Percentiles rank a stretch among this genome's conserved stretches.
phyloP scores from a whole-genome alignment of 1,284 basidiomycete genomes.

The Malassezia arunalokei region DNA sequence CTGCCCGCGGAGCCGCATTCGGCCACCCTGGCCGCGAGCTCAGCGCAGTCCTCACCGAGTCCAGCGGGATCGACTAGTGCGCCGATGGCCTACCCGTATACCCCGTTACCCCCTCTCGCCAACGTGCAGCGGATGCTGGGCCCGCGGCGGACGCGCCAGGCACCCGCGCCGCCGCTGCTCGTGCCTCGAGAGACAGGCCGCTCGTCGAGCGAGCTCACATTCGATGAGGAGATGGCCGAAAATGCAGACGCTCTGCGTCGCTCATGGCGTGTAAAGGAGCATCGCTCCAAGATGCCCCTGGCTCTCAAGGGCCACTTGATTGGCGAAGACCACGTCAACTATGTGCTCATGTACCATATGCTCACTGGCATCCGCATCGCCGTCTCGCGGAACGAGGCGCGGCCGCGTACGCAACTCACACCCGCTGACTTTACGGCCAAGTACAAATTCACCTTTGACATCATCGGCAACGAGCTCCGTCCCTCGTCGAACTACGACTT shows the following conservation, averaged over 20 bases:
- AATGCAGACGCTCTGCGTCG: constrained; percentile 35
- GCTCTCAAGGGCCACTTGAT: constrained; percentile 88
- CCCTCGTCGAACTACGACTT: constrained; percentile 92
- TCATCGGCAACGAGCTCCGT: constrained; percentile 90
- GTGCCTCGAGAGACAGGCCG: background rate
- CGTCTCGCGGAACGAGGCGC: constrained; percentile 89
- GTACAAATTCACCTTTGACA: constrained; percentile 95
- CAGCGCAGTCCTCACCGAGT: background rate
- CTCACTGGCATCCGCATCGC: constrained; percentile 92
- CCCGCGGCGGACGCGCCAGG: background rate
- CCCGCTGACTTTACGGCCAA: constrained; percentile 75
- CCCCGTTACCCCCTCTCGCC: background rate
- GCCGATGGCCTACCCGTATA: background rate
- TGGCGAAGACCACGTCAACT: constrained; percentile 92
- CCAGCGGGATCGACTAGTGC: too few species aligned
- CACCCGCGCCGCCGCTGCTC: background rate
- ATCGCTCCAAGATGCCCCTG: constrained; percentile 22
- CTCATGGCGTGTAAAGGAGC: constrained; percentile 34
- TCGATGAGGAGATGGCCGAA: constrained; percentile 41
- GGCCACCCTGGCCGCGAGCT: background rate
- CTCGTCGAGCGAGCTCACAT: constrained; percentile 17
- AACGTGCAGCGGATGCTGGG: constrained; percentile 1
- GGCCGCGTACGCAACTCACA: constrained; percentile 70
- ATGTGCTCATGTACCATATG: constrained; percentile 99
- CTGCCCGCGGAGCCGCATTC: background rate